Base-by-base conservation (phyloP, 2,329 filamentous ascomycete genomes). In the Calonectria hawksworthii region DNA sequence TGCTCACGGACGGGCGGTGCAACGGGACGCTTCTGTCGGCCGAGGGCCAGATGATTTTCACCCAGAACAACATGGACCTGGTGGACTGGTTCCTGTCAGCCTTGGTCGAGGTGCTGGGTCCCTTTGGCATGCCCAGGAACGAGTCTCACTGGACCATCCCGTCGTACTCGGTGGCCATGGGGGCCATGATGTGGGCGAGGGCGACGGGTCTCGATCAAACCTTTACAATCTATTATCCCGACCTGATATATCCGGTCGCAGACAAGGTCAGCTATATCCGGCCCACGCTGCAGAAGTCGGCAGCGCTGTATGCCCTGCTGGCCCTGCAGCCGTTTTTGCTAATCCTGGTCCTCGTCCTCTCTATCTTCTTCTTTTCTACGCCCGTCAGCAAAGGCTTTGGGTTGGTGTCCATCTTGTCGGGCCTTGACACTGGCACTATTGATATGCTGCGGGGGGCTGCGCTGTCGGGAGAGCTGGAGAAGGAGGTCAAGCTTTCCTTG, bases 31-130 rank as follows among this genome's bases (percentile, higher is more conserved):
- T 63, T 13, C 68, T 74, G 8, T 23, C 63, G 1, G 4, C 67
- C 14, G 23, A 59, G 26, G 21, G 72, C 18, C 72, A 74, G 23
- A 14, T 21, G 7, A 32, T 47, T 4, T 66, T 74, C 34, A 64
- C 41, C 7, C 13, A 63, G 6, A 63, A 63, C n/a, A 23, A 26
- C 18, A 30, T 66, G 38, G n/a, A 38, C 51, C 41, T 74, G 18
- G 67, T 68, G 2, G 41, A 51, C 21, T 67, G 50, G 47, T 74
- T 72, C 28, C 52, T 74, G 30, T 26, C 38, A 2, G 28, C 38
- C 2, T 28, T 74, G 18, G 32, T 30, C 6, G 72, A 67, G 34
- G 61, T 72, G 6, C 61, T 74, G 1, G 72, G 61, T 16, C 59
- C 67, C 18, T 72, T 71, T 64, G 23, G 52, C 6, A 47, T 10